Percentiles rank a stretch among this genome's conserved stretches.
Evolutionary conservation across 169 alveolate genomes (phyloP).

Genomic region (Theileria luwenshuni): DNA sequence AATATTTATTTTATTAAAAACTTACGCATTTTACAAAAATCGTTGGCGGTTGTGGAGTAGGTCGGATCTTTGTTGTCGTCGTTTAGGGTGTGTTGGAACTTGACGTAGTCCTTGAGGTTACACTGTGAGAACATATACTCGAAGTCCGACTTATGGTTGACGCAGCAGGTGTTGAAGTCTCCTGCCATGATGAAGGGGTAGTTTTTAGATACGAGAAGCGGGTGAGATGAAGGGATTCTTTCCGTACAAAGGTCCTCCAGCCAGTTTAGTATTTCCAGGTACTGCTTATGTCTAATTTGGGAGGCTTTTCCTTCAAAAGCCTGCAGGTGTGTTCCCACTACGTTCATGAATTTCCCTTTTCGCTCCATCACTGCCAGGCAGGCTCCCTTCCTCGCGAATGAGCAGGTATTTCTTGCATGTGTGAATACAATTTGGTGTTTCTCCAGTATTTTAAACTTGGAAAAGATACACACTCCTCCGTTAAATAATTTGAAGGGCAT

Average conservation of each 20-base stretch:
- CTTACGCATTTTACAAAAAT: slow-evolving; percentile 37
- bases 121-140: slow-evolving; percentile 26
- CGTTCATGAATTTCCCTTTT: slow-evolving; percentile 66
- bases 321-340: slow-evolving; percentile 84
- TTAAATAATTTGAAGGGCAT: slow-evolving; percentile 9
- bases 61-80: slow-evolving; percentile 18
- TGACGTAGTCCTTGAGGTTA: not conserved
- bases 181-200: slow-evolving; percentile 74
- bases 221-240: not conserved
- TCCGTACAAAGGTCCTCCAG: slow-evolving; percentile 15
- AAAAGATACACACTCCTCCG: slow-evolving; percentile 58
- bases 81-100: slow-evolving; percentile 15
- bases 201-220: not conserved
- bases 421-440: slow-evolving; percentile 28
- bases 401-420: slow-evolving; percentile 9
- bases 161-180: slow-evolving; percentile 68
- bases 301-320: slow-evolving; percentile 66
- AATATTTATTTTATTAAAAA: not conserved
- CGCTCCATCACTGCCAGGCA: slow-evolving; percentile 68
- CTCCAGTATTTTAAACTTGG: slow-evolving; percentile 30
- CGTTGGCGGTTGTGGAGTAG: slow-evolving; percentile 40
- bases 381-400: slow-evolving; percentile 79
- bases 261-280: slow-evolving; percentile 77
- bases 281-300: slow-evolving; percentile 68
- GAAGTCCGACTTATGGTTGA: slow-evolving; percentile 39